Base-by-base conservation (phyloP, 805 yeast species). In the Myxozyma neotropica region DNA sequence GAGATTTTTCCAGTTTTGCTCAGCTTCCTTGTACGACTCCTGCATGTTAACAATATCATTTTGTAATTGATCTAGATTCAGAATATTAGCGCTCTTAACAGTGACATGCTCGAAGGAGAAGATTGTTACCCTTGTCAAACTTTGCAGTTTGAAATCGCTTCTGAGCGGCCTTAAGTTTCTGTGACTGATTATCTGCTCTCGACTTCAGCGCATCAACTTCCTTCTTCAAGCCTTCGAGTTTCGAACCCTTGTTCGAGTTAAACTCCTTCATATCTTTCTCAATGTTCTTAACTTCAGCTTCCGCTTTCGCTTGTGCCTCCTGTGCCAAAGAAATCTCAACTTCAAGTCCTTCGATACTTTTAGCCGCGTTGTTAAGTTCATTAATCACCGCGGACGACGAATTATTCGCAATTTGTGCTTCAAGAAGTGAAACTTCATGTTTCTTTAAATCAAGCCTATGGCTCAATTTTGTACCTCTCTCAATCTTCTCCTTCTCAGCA, bases 181-280 rank as follows among this genome's bases (percentile, higher is more conserved):
- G 66, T 53, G 82, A 84, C 21, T 75, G 65, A 1, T 67, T 51
- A 1, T 66, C 69, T 0, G 81, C 68, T 47, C 79, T 73, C 5
- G 69, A 63, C 0, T 75, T 68, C 3, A 87, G 71, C 6, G 68
- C 64, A 10, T 70, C 68, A 24, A 87, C 78, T 61, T 87, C 90
- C 4, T 68, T 61, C 64, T 82, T 69, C 36, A 78, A 65, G 67
- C 87, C 83, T 50, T 82, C 83, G 59, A 95, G 77, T 71, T 93
- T 95, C 0, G 86, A 81, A 0, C 92, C 89, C 67, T 91, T 92
- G 71, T 95, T 87, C 45, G 76, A 76, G 59, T 81, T 83, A 71
- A 91, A 93, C 68, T 94, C 98, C 53, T 80, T 78, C 76, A 91
- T 88, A 71, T 94, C 98, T 17, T 76, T 80, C 69, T 88, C 88